Percentiles rank a stretch among this genome's conserved stretches.
Evolutionary conservation across 1,284 basidiomycete species (phyloP).

Genomic region (Malassezia obtusa): DNA sequence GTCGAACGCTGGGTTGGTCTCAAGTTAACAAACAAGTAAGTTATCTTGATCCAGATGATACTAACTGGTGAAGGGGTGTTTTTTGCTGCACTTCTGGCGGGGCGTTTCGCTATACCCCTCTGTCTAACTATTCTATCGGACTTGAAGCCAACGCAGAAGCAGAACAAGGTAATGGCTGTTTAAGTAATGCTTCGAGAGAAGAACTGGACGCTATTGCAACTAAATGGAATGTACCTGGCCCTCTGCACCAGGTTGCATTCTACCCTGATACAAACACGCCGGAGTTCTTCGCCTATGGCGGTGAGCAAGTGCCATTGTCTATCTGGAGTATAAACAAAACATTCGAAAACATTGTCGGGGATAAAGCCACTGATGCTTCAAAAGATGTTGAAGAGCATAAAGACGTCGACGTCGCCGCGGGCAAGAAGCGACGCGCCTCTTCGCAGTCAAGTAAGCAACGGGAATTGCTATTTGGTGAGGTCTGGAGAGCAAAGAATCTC

Average conservation of each 20-base stretch:
- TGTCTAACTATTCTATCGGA: background rate
- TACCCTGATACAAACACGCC: background rate
- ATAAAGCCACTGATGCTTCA: background rate
- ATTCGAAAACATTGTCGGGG: background rate
- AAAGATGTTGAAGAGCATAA: background rate
- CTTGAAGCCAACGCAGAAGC: background rate
- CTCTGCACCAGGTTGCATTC: conserved; percentile 13
- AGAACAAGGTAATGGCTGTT: background rate
- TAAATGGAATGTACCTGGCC: conserved; percentile 8
- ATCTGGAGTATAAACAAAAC: conserved; percentile 3
- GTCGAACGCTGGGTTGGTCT: conserved; percentile 14
- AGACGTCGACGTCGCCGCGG: background rate
- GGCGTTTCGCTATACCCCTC: conserved; percentile 6
- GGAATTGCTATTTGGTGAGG: conserved; percentile 4
- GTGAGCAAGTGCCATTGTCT: conserved; percentile 14
- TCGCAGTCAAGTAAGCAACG: background rate
- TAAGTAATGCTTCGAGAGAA: background rate
- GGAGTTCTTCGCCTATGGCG: conserved; percentile 12
- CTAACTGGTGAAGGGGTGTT: conserved; percentile 3
- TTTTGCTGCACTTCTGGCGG: conserved; percentile 12
- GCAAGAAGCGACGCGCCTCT: conserved; percentile 6
- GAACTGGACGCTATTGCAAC: background rate
- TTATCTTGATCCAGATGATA: background rate
- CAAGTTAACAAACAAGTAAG: conserved; percentile 3
- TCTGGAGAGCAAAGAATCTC: conserved; percentile 18